Evolutionary conservation across 768 basidiomycete genomes (phyloP), one percentile per base, ranked within the genome.

Genomic region (Suillus luteus): DNA sequence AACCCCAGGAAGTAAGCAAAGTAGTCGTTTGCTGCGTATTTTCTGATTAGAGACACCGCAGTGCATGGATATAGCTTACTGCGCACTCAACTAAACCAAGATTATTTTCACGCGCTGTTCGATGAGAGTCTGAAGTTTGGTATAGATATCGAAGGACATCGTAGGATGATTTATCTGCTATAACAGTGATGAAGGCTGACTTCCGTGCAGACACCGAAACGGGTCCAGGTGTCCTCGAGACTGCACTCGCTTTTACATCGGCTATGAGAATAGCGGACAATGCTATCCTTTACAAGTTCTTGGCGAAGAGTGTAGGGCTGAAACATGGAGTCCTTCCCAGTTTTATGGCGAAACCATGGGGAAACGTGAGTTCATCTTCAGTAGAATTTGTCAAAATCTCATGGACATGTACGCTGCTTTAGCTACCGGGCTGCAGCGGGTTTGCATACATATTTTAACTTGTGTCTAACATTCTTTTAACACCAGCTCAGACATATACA

Each of bases 321-420:
- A 86, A 89, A 73, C 82, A 91, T 67, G 92, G 91, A 10, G 81
- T 99, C 62, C 85, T 94, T 44, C 96, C 97, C 1, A 96, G 93
- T 64, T 99, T 99, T 77, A 99, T 98, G 96, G 95, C 96, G 0
- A 98, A 98, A 70, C 96, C 96, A 31, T 97, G 93, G 92, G 89
- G 88, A 38, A 88, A 93, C 71, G 95, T 95, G 71, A 72, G 90
- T 62, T 55, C 2, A 27, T 35, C 44, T 6, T 37, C 6, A 61
- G 19, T 48, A 44, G 40, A 22, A 40, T 33, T 55, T 55, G 40
- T 70, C 51, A 3, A 63, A 9, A 37, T 60, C 38, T 54, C 31
- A 61, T 46, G 59, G 41, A 66, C 15, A 64, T 62, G 33, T 31
- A 31, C 31, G 31, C 40, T 12, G 44, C 10, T 11, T 46, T 68